Evolutionary conservation across 1,139 yeast genomes (phyloP), one percentile per base, ranked within the genome.

Genomic region (Sugiyamaella xylanicola): DNA sequence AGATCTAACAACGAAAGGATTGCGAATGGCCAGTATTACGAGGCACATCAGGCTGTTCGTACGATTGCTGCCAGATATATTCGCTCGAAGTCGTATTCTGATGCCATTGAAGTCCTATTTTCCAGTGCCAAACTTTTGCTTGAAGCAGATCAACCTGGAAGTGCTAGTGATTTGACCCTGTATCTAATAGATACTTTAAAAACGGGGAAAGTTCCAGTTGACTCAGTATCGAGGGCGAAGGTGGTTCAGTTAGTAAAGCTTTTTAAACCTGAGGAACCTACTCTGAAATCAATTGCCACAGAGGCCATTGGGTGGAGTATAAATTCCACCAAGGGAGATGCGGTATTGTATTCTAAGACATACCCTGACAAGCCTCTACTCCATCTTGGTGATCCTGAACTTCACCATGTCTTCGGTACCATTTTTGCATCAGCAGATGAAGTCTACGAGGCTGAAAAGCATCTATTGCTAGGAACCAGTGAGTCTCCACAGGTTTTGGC

Each of bases 11-110:
- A 15, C 4, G 15, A 32, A 32, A 85, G 87, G 65, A 86, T 92
- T 61, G 82, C 80, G 50, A 80, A 79, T 50, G 91, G 91, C 1
- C 87, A 91, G 54, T 90, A 79, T 73, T 92, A 92, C 68, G 99
- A 93, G 69, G 98, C 98, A 0, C 97, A 92, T 68, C 98, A 92
- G 71, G 92, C 96, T 0, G 78, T 92, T 53, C 77, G 97, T 65
- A 90, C 97, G 7, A 86, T 92, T 56, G 90, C 88, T 47, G 90
- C 91, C 62, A 77, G 99, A 67, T 86, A 88, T 66, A 85, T 87
- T 48, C 83, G 89, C 61, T 71, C 85, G 35, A 82, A 83, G 60
- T 83, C 86, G 60, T 88, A 80, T 68, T 71, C 72, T 3, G 86
- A 86, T 44, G 96, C 97, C 9, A 77, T 83, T 54, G 91, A 87